Evolutionary conservation across 2,329 filamentous ascomycete species (phyloP), one percentile per base, ranked within the genome.

Genomic region (Verticillium albo-atrum): DNA sequence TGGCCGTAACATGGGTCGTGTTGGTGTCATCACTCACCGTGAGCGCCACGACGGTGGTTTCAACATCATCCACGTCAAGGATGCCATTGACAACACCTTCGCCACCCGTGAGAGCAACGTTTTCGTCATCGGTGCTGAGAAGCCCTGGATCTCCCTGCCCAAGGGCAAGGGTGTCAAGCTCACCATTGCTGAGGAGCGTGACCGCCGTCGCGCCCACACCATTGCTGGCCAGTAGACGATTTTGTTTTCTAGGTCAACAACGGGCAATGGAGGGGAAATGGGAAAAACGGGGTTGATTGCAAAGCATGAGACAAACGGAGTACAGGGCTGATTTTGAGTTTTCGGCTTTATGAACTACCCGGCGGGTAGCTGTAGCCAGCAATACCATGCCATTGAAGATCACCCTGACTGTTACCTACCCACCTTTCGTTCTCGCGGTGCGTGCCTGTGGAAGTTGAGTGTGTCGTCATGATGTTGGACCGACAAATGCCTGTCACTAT

Each of bases 151-250:
- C 83, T 96, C 91, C 74, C 89, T 99, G 78, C 96, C 95, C 80
- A 99, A 98, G 92, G 95, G 95, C 85, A 97, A 97, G 89, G 95
- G 95, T 91, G 95, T 99, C 86, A 97, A 97, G 92, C 92, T 98
- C 80, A 89, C 90, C 77, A 98, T 99, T 76, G 92, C 94, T 71
- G 94, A 99, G 86, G 94, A 99, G 91, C 89, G 94, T 86, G 94
- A 99, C 83, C 93, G 94, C 81, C 92, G 93, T 78, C 91, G 95
- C 76, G 92, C 93, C 69, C 69, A 75, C 68, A 66, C 77, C 67
- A 70, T 81, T 65, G 75, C 79, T 68, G 71, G 75, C 70, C 76
- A 83, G 75, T 83, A 85, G 82, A 69, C 66, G 60, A 54, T 17
- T 53, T 55, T 56, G 54, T 27, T 54, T 26, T 27, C 28, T 25